These are phyloP conservation scores for Isoetes taiwanensis DNA, from an alignment of 75 land plant genomes.

Conservation along the genomic window DNA sequence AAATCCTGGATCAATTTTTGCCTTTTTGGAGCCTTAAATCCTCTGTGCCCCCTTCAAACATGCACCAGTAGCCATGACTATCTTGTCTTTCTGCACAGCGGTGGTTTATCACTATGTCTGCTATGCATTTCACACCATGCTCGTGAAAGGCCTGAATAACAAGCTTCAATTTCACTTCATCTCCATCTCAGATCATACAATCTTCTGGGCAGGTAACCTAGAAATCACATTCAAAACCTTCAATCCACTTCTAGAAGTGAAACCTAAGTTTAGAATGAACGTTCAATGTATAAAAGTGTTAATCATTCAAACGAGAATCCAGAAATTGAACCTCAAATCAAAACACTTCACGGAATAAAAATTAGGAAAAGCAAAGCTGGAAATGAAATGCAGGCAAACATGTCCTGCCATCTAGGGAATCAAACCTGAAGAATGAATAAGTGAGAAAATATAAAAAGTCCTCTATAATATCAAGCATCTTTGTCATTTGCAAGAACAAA, in stretches of 20 bases:
- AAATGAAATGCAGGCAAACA: conserved; percentile 45
- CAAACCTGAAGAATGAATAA: conserved; percentile 15
- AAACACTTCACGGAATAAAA: no score
- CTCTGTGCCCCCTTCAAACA: conserved; percentile 25
- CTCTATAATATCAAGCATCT: conserved; percentile 27
- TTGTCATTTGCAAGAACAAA: conserved; percentile 34
- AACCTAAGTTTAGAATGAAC: no score
- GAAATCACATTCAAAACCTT: no score
- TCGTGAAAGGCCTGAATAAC: conserved; percentile 29
- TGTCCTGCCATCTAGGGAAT: conserved; percentile 73
- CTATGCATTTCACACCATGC: conserved; percentile 39
- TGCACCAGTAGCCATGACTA: conserved; percentile 44
- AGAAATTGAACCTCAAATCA: no score
- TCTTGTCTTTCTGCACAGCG: conserved; percentile 43
- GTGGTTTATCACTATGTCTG: conserved; percentile 82
- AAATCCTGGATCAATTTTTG: conserved; percentile 22
- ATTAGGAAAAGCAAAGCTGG: conserved; percentile 53
- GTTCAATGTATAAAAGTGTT: no score
- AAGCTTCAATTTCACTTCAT: conserved; percentile 26
- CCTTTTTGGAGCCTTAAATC: conserved; percentile 31
- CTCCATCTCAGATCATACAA: conserved; percentile 56
- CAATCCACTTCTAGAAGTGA: no score
- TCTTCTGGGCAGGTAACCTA: conserved; percentile 66
- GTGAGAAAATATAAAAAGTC: conserved; percentile 22
- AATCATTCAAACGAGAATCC: background rate